A percentile compares a stretch with the other conserved stretches of the same genome.
Conservation (phyloP, 495 filamentous ascomycete genomes). For the Choiromyces venosus region DNA sequence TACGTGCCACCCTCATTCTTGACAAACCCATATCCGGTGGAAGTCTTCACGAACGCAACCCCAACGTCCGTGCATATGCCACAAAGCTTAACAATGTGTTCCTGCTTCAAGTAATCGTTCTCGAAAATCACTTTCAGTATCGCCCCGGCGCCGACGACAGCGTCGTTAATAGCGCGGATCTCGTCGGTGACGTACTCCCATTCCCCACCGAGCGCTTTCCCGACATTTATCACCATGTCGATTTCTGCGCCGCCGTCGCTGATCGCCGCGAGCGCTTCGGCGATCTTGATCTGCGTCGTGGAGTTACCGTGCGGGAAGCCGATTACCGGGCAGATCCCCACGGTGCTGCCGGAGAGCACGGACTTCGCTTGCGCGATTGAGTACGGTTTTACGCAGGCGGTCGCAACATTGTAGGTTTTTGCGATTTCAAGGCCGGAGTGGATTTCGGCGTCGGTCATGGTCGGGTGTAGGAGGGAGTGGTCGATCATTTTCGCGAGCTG, state of each 20-base stretch:
- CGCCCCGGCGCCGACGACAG: slow-evolving; percentile 45
- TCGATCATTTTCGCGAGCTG: slow-evolving; percentile 57
- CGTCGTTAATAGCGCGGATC: slow-evolving; percentile 49
- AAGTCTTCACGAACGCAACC: slow-evolving; percentile 57
- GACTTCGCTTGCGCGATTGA: slow-evolving; percentile 49
- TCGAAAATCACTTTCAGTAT: slow-evolving; percentile 58
- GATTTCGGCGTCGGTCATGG: slow-evolving; percentile 55
- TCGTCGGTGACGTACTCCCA: slow-evolving; percentile 54
- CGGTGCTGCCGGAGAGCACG: slow-evolving; percentile 48
- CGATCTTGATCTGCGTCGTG: slow-evolving; percentile 51
- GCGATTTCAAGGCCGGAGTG: slow-evolving; percentile 49
- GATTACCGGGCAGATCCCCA: slow-evolving; percentile 53
- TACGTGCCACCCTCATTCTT: slow-evolving; percentile 51
- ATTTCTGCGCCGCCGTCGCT: slow-evolving; percentile 51
- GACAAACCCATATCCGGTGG: slow-evolving; percentile 55
- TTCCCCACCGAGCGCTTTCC: slow-evolving; percentile 53
- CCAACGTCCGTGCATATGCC: slow-evolving; percentile 48
- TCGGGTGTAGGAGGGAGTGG: slow-evolving; percentile 58
- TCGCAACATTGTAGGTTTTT: slow-evolving; percentile 50
- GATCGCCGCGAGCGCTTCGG: slow-evolving; percentile 50
- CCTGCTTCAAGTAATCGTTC: slow-evolving; percentile 50
- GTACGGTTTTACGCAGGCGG: slow-evolving; percentile 56
- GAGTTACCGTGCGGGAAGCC: slow-evolving; percentile 57
- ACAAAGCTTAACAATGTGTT: slow-evolving; percentile 50
- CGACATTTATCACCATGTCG: slow-evolving; percentile 58